phyloP scores from a whole-genome alignment of 2,329 filamentous ascomycete genomes.

The Fusarium sp. region DNA sequence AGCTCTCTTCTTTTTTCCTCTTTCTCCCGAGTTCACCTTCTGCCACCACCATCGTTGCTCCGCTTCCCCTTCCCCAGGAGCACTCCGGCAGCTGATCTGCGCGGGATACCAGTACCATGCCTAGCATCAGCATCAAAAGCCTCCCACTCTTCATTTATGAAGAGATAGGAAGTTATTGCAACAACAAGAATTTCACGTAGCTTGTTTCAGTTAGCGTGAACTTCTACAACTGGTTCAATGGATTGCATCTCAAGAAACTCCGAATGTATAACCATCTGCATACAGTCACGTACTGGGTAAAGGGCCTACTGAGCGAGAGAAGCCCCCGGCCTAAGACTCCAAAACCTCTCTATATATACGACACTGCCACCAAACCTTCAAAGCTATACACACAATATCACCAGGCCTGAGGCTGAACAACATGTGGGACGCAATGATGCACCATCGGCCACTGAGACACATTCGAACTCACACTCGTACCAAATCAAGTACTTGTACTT shows the following conservation, averaged over 20 bases:
- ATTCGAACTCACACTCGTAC: not conserved
- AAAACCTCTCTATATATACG: not conserved
- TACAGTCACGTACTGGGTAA: not conserved
- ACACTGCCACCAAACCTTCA: not conserved
- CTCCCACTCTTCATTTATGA: not conserved
- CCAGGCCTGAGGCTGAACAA: too few relatives aligned
- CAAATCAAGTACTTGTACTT: not conserved
- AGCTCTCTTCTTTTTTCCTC: not conserved
- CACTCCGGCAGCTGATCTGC: not conserved
- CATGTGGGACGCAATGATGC: not conserved
- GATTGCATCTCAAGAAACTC: not conserved
- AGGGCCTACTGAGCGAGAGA: not conserved
- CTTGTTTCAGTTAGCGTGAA: accelerated
- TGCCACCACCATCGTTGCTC: not conserved
- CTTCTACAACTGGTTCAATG: not conserved
- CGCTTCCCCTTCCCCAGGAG: not conserved
- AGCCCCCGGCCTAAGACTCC: not conserved
- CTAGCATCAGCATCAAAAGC: not conserved
- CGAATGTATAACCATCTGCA: not conserved
- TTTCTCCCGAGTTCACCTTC: not conserved
- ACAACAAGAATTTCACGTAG: not conserved
- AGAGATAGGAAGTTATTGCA: too few relatives aligned
- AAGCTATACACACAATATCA: not conserved
- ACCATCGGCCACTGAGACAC: not conserved
- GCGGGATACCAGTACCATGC: not conserved